These are phyloP conservation scores for Bruguiera gymnorhiza DNA, from an alignment of 345 rosid genomes.

Conservation along the genomic window DNA sequence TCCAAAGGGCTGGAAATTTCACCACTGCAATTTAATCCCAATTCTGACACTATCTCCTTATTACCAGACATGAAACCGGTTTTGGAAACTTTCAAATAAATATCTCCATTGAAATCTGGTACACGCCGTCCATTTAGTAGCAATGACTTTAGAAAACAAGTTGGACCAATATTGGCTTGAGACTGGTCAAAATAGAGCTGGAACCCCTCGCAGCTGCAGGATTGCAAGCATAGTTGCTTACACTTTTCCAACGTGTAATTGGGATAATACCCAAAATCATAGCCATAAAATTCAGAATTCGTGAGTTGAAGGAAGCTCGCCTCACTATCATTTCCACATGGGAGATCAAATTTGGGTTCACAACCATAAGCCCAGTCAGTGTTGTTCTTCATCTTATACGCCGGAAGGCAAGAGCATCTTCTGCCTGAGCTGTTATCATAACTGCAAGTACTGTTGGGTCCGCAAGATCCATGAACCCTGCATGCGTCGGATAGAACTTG, in stretches of 20 bases:
- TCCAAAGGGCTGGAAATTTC: not conserved
- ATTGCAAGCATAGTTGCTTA: not conserved
- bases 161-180: not conserved
- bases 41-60: not conserved
- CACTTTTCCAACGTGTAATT: not conserved
- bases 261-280: not conserved
- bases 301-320: slow-evolving; percentile 16
- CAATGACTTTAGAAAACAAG: not conserved
- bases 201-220: slow-evolving; percentile 4
- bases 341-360: slow-evolving; percentile 20
- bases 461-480: slow-evolving; percentile 33
- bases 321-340: slow-evolving; percentile 4
- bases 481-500: slow-evolving; percentile 19
- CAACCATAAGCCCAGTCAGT: slow-evolving; percentile 37
- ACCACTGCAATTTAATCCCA: not conserved
- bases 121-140: not conserved
- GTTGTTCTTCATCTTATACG: slow-evolving; percentile 13
- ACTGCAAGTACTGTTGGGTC: slow-evolving; percentile 30
- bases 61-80: not conserved
- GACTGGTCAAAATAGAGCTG: not conserved
- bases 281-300: slow-evolving; percentile 6
- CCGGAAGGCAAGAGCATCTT: slow-evolving; percentile 35
- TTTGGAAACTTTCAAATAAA: not conserved
- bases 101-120: not conserved
- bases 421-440: slow-evolving; percentile 18